Conservation (phyloP, 116 monocot species). For the Zostera marina region DNA sequence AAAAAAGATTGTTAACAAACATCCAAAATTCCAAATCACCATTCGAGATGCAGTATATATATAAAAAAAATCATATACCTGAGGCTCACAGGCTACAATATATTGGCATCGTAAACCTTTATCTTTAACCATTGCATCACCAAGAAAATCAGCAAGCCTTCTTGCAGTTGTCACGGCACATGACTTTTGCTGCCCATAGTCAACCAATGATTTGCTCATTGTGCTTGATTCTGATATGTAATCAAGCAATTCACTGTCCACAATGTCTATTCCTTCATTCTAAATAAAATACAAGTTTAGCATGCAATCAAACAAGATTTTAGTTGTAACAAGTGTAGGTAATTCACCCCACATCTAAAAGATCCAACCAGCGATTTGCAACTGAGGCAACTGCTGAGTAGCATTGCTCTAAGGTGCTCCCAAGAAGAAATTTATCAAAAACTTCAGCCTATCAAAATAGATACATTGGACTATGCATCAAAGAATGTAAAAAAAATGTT, state of each 20-base stretch:
- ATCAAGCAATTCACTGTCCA: conserved; percentile 91
- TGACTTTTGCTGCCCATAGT: conserved; percentile 95
- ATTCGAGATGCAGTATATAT: background rate
- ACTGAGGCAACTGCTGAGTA: conserved; percentile 91
- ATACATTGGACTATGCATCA: background rate
- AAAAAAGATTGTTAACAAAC: too few relatives aligned
- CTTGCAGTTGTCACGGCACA: conserved; percentile 96
- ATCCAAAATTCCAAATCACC: too few relatives aligned
- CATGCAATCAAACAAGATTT: background rate
- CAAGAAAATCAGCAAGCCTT: conserved; percentile 97
- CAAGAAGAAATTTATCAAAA: conserved; percentile 93
- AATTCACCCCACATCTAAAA: conserved; percentile 70
- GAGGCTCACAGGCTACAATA: conserved; percentile 84
- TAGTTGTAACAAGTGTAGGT: background rate
- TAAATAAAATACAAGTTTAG: conserved; percentile 10
- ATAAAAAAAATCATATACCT: conserved; percentile 19
- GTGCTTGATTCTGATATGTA: conserved; percentile 99
- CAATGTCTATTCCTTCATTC: conserved; percentile 92
- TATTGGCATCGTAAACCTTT: conserved; percentile 92
- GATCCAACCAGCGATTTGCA: conserved; percentile 93
- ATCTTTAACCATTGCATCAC: conserved; percentile 96
- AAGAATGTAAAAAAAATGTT: too few relatives aligned
- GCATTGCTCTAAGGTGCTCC: conserved; percentile 85
- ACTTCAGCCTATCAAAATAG: conserved; percentile 58
- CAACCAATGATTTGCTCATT: conserved; percentile 95